Evolutionary conservation across 2,329 filamentous ascomycete species (phyloP).

Genomic region (Dryadomyces sulphureus): DNA sequence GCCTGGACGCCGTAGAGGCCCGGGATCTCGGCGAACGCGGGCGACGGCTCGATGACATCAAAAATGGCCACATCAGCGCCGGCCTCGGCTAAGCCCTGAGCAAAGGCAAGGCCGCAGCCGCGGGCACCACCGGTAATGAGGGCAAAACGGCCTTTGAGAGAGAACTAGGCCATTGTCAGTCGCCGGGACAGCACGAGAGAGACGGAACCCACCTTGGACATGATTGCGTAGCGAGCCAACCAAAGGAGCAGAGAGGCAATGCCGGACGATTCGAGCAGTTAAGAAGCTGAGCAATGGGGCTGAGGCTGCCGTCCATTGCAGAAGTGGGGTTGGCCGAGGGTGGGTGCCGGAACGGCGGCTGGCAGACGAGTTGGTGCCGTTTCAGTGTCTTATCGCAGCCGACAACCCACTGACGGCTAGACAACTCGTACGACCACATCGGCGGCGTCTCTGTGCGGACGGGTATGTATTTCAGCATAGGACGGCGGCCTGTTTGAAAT

Average conservation of each 20-base stretch:
- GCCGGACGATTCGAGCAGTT: not conserved
- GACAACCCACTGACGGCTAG: not conserved
- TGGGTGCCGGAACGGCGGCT: not conserved
- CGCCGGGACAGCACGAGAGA: not conserved
- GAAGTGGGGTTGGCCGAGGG: not conserved
- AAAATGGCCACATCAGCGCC: constrained; percentile 28
- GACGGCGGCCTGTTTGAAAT: not conserved
- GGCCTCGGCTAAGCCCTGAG: constrained; percentile 60
- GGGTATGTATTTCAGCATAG: not conserved
- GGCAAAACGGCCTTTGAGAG: constrained; percentile 32
- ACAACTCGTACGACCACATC: not conserved
- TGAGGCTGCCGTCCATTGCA: not conserved
- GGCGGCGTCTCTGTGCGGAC: not conserved
- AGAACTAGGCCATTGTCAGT: constrained; percentile 6
- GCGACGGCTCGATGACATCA: constrained; percentile 6
- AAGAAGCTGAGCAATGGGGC: not conserved
- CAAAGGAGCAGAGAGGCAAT: not conserved
- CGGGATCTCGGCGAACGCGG: constrained; percentile 1
- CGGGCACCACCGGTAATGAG: constrained; percentile 57
- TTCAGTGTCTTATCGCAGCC: not conserved
- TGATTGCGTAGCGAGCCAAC: not conserved
- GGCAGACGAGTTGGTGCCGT: not conserved
- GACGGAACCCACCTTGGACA: not conserved
- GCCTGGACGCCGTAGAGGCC: constrained; percentile 5
- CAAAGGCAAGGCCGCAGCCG: constrained; percentile 59